Conservation (phyloP, 352 stramenopile genomes). For the Globisporangium perplexum region DNA sequence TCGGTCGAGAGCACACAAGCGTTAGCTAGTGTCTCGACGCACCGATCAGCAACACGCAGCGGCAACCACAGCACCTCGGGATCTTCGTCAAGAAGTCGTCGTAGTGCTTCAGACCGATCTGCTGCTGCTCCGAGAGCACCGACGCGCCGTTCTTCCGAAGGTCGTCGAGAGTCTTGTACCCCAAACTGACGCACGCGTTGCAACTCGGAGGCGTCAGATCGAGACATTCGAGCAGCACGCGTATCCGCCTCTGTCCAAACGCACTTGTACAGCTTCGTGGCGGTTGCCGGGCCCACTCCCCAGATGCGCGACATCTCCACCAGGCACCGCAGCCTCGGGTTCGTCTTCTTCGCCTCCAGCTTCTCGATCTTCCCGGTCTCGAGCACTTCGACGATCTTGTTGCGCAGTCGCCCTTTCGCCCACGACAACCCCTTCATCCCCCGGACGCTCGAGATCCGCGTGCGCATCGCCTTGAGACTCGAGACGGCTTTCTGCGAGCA, state of each 20-base stretch:
- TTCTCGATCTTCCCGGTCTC: conserved; percentile 72
- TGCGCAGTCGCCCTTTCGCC: conserved; percentile 59
- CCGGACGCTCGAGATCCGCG: conserved; percentile 46
- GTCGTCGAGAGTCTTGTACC: conserved; percentile 59
- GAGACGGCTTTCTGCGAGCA: conserved; percentile 53
- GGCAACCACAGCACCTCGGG: conserved; percentile 25
- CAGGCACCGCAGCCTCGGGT: conserved; percentile 44
- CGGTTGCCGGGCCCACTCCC: conserved; percentile 73
- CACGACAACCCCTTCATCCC: conserved; percentile 62
- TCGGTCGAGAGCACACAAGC: not conserved
- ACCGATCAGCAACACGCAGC: not conserved
- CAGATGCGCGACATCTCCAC: conserved; percentile 69
- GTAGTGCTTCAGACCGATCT: conserved; percentile 79
- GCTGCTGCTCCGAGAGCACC: conserved; percentile 53
- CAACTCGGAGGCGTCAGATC: not conserved
- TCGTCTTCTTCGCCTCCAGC: conserved; percentile 74
- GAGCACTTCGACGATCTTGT: conserved; percentile 72
- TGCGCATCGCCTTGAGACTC: conserved; percentile 62
- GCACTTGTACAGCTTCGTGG: conserved; percentile 70
- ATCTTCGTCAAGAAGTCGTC: conserved; percentile 77
- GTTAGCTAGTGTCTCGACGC: not conserved
- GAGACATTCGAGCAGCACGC: not conserved
- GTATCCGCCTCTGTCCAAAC: not conserved
- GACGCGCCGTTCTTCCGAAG: conserved; percentile 29
- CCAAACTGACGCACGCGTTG: conserved; percentile 19